These are phyloP conservation scores for Penicillium cataractarum DNA, from an alignment of 495 filamentous ascomycete species.

Conservation along the genomic window DNA sequence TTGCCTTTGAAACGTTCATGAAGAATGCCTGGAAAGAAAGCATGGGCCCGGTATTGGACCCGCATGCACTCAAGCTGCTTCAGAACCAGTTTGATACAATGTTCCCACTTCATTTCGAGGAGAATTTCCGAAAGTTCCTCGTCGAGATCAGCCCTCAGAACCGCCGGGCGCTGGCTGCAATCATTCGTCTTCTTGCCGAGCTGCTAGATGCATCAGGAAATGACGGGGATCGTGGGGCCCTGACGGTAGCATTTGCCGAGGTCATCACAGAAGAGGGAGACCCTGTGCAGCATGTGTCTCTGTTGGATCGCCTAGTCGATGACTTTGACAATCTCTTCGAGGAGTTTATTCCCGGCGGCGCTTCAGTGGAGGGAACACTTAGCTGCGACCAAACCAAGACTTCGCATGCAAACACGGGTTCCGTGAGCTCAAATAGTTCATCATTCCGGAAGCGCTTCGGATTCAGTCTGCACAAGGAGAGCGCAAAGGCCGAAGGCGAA, in stretches of 20 bases:
- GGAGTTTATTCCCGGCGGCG: constrained; percentile 57
- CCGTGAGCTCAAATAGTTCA: constrained; percentile 72
- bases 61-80: constrained; percentile 64
- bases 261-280: constrained; percentile 76
- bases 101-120: constrained; percentile 78
- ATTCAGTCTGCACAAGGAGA: constrained; percentile 75
- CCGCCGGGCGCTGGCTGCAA: constrained; percentile 79
- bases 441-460: constrained; percentile 84
- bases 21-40: constrained; percentile 84
- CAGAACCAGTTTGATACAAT: constrained; percentile 75
- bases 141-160: constrained; percentile 89
- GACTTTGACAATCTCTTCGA: constrained; percentile 89
- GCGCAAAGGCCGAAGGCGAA: constrained; percentile 68
- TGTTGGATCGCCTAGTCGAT: constrained; percentile 90
- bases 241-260: constrained; percentile 91
- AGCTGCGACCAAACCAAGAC: constrained; percentile 53
- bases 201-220: constrained; percentile 92
- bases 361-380: constrained; percentile 45
- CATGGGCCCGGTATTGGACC: constrained; percentile 79
- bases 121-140: constrained; percentile 77
- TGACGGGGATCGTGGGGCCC: constrained; percentile 86
- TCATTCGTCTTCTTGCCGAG: constrained; percentile 84
- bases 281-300: constrained; percentile 82
- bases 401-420: constrained; percentile 55
- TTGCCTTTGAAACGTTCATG: constrained; percentile 93